These are phyloP conservation scores for Ilyonectria sp. DNA, from an alignment of 2,329 filamentous ascomycete genomes.

Conservation along the genomic window DNA sequence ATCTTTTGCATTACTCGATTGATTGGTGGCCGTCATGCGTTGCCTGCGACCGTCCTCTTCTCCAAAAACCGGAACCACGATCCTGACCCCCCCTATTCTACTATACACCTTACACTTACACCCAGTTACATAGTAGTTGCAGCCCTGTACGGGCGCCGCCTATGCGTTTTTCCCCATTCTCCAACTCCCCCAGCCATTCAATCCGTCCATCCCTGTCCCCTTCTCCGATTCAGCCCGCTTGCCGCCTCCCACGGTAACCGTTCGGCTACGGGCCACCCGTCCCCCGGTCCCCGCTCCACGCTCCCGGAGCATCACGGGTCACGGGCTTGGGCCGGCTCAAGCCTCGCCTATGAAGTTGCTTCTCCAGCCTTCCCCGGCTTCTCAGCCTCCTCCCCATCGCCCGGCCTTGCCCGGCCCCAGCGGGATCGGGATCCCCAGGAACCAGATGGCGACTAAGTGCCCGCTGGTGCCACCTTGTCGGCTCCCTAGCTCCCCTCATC, in stretches of 20 bases:
- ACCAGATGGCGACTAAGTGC: constrained; percentile 33
- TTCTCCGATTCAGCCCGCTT: constrained; percentile 46
- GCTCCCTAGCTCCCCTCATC: constrained; percentile 40
- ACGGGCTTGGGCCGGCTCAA: constrained; percentile 47
- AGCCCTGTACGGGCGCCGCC: constrained; percentile 15
- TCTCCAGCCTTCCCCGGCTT: constrained; percentile 46
- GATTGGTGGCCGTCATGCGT: constrained; percentile 1
- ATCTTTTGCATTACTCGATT: neutral
- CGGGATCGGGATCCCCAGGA: constrained; percentile 50
- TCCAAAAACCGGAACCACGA: constrained; percentile 1
- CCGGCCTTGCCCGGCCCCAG: constrained; percentile 47
- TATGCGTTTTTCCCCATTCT: constrained; percentile 22
- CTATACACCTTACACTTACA: constrained; percentile 2
- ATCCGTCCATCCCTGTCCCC: constrained; percentile 40
- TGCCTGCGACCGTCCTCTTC: neutral
- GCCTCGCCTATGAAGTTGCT: constrained; percentile 39
- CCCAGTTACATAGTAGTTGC: constrained; percentile 13
- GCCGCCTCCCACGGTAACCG: constrained; percentile 43
- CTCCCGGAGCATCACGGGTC: constrained; percentile 50
- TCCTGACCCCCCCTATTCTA: neutral
- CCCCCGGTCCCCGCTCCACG: constrained; percentile 45
- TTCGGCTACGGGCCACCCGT: constrained; percentile 44
- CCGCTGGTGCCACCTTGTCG: constrained; percentile 28
- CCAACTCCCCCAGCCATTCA: constrained; percentile 17
- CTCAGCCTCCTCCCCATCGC: constrained; percentile 46